These are phyloP conservation scores for Pseudopithomyces chartarum DNA, from an alignment of 2,329 filamentous ascomycete species.

Conservation along the genomic window DNA sequence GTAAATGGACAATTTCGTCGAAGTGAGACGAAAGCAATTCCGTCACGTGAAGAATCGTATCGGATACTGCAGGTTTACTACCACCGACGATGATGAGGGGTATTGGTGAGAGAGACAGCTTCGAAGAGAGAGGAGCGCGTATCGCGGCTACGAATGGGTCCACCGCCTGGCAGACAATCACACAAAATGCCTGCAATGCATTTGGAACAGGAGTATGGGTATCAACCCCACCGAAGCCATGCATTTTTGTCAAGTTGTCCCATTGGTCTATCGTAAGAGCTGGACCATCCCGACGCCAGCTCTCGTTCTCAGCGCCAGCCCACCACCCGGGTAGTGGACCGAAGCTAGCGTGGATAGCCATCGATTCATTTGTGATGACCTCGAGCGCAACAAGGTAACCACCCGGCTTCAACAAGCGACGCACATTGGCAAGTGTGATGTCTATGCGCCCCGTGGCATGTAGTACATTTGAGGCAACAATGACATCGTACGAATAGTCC, in stretches of 20 bases:
- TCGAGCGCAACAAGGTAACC: constrained; percentile 53
- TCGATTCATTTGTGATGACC: constrained; percentile 1
- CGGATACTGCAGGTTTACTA: not conserved
- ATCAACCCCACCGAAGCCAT: constrained; percentile 15
- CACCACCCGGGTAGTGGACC: constrained; percentile 48
- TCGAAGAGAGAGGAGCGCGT: not conserved
- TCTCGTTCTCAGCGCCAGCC: constrained; percentile 21
- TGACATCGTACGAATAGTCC: constrained; percentile 18
- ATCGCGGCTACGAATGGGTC: not conserved
- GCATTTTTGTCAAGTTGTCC: constrained; percentile 16
- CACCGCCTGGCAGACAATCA: constrained; percentile 11
- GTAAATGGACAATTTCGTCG: constrained; percentile 1
- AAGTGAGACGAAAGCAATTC: not conserved
- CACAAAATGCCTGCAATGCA: constrained; percentile 5
- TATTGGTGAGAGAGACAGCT: not conserved
- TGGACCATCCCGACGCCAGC: constrained; percentile 10
- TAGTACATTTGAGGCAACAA: constrained; percentile 19
- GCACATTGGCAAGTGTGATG: constrained; percentile 14
- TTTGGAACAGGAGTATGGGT: constrained; percentile 4
- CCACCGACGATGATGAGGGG: constrained; percentile 9
- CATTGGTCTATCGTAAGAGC: constrained; percentile 17
- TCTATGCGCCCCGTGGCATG: constrained; percentile 17
- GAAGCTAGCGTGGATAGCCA: constrained; percentile 27
- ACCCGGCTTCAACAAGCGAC: constrained; percentile 40
- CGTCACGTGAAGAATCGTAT: not conserved